Evolutionary conservation across 495 filamentous ascomycete species (phyloP), one percentile per base, ranked within the genome.

Genomic region (Immersiella caudata): DNA sequence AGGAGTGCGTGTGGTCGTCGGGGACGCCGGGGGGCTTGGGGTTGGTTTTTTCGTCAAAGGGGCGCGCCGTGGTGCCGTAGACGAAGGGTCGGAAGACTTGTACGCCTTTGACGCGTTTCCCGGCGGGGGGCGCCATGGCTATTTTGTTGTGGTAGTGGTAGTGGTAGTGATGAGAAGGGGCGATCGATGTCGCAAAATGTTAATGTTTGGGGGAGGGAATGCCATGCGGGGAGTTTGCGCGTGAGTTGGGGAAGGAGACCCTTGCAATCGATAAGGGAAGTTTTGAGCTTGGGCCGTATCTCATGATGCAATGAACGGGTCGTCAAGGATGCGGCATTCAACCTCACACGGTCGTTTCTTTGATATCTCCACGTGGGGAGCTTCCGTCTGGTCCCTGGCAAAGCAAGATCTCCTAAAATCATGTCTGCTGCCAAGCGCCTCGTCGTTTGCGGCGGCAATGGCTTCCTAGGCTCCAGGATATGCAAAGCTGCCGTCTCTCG

Each of bases 381-480:
- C 29, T 46, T 46, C 40, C 2, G 40, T 6, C 16, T 46, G 11
- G 11, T 18, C 40, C 16, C 40, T 46, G 40, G 14, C 11, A 2
- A 14, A 2, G 29, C 16, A 46, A 46, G 2, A 46, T 46, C 40
- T 14, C 40, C 6, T 12, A 46, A 46, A 46, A 46, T 6, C 40
- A 80, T 81, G 78, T 76, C 78, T 5, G 71, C 74, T 7, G 67
- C 79, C 26, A 95, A 90, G 80, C 86, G 85, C 73, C 79, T 99
- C 16, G 87, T 98, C 49, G 93, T 99, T 58, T 94, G 91, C 59
- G 95, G 95, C 62, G 95, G 95, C 62, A 97, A 89, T 74, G 95
- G 95, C n/a, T 99, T 99, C 75, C 79, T 99, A 83, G 93, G 93
- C 16, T 93, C 91, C 26, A 84, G 93, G 61, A 97, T 99, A 79